A percentile compares a stretch with the other conserved stretches of the same genome.
phyloP scores from a whole-genome alignment of 768 basidiomycete genomes.

The Phlebiopsis gigantea region DNA sequence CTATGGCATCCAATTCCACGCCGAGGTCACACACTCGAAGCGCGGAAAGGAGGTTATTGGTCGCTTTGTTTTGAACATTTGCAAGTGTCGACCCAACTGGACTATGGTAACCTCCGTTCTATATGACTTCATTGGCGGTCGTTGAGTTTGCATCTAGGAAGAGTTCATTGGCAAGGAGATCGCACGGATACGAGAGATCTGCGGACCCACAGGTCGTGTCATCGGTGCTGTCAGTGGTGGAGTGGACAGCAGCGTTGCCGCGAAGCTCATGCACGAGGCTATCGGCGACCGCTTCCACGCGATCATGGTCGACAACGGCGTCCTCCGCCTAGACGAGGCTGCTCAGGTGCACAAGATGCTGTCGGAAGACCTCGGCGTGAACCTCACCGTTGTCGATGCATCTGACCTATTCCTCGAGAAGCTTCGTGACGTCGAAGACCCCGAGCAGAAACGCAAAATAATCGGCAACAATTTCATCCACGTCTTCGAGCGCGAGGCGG shows the following conservation, averaged over 20 bases:
- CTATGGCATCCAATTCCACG: constrained; percentile 98
- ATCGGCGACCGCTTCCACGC: constrained; percentile 99
- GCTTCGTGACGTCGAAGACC: constrained; percentile 90
- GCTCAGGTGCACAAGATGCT: constrained; percentile 91
- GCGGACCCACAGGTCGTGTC: constrained; percentile 90
- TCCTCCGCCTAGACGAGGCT: constrained; percentile 88
- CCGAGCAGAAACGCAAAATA: constrained; percentile 95
- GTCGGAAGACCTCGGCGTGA: constrained; percentile 89
- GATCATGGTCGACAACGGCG: constrained; percentile 99
- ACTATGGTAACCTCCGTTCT: constrained; percentile 64
- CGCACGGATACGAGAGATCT: constrained; percentile 86
- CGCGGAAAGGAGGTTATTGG: constrained; percentile 87
- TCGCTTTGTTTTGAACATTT: constrained; percentile 80
- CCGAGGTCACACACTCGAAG: constrained; percentile 93
- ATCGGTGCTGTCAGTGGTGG: constrained; percentile 98
- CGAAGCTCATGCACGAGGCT: constrained; percentile 99
- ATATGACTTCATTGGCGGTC: background rate
- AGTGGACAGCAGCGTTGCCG: constrained; percentile 96
- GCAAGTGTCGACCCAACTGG: constrained; percentile 79
- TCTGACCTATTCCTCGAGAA: constrained; percentile 88
- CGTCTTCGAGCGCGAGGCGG: constrained; percentile 92
- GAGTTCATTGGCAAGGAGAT: constrained; percentile 98
- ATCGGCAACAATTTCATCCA: constrained; percentile 99
- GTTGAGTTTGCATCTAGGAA: constrained; percentile 46
- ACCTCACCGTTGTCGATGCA: constrained; percentile 92